Percentiles rank a stretch among this genome's conserved stretches.
These are phyloP conservation scores for Globisporangium abappressorium DNA, from an alignment of 352 stramenopile species.

Conservation along the genomic window DNA sequence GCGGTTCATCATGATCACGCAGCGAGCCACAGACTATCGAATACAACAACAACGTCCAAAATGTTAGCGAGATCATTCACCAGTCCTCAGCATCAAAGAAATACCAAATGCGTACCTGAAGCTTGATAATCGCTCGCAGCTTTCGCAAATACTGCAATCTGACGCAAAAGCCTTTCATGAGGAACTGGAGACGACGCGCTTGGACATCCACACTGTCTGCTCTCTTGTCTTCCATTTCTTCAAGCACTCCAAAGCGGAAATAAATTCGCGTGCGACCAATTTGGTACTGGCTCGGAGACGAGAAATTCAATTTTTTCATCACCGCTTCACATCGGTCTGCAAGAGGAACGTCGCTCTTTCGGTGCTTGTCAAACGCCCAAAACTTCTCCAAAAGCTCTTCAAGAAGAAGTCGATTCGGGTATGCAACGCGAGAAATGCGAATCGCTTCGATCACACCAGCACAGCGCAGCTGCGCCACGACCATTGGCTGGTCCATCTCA, in stretches of 20 bases:
- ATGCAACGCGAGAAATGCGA: slow-evolving; percentile 95
- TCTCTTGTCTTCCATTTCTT: slow-evolving; percentile 78
- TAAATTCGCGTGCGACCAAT: slow-evolving; percentile 77
- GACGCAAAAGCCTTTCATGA: slow-evolving; percentile 67
- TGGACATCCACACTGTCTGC: slow-evolving; percentile 48
- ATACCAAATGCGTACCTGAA: slow-evolving; percentile 42
- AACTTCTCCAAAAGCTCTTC: slow-evolving; percentile 79
- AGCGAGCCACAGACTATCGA: slow-evolving; percentile 73
- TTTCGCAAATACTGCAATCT: slow-evolving; percentile 65
- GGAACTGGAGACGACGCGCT: slow-evolving; percentile 62
- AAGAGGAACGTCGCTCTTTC: slow-evolving; percentile 38
- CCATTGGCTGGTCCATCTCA: slow-evolving; percentile 88
- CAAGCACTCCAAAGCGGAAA: slow-evolving; percentile 75
- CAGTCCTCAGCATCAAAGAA: background rate
- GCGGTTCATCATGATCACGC: slow-evolving; percentile 70
- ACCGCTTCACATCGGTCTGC: slow-evolving; percentile 48
- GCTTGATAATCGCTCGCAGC: slow-evolving; percentile 66
- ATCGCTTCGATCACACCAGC: slow-evolving; percentile 99
- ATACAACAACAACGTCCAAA: slow-evolving; percentile 3
- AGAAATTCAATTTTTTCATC: slow-evolving; percentile 63
- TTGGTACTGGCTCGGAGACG: slow-evolving; percentile 72
- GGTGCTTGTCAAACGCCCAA: slow-evolving; percentile 58
- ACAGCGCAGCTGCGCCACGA: slow-evolving; percentile 96
- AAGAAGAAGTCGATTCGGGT: slow-evolving; percentile 94
- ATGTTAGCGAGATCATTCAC: slow-evolving; percentile 10